Percentiles rank a stretch among this genome's conserved stretches.
phyloP scores from a whole-genome alignment of 2,329 filamentous ascomycete species.

The Colletotrichum euphorbiae region DNA sequence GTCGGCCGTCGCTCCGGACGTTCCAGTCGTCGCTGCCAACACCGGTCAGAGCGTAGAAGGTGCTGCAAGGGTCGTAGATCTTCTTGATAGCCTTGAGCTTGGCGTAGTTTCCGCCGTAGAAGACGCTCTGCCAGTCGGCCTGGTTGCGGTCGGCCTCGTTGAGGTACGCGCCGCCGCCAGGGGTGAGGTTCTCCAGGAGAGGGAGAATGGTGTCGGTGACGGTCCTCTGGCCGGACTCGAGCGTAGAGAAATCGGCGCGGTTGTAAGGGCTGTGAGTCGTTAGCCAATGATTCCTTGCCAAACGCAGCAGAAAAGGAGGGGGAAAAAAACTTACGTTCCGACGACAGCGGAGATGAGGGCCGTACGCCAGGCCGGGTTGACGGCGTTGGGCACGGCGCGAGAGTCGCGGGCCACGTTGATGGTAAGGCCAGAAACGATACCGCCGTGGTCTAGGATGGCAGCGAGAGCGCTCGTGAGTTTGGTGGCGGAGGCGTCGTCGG shows the following conservation, averaged over 20 bases:
- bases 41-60: constrained; percentile 61
- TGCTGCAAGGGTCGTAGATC: constrained; percentile 56
- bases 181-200: constrained; percentile 44
- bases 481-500: constrained; percentile 11
- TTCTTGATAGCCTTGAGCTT: constrained; percentile 58
- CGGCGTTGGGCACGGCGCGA: constrained; percentile 39
- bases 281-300: too few relatives aligned
- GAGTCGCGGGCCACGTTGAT: constrained; percentile 30
- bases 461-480: constrained; percentile 1
- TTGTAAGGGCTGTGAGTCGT: constrained; percentile 3
- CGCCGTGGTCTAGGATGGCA: constrained; percentile 16
- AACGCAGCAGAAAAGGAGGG: too few relatives aligned
- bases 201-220: constrained; percentile 31
- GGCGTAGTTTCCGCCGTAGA: constrained; percentile 61
- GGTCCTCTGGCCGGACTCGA: constrained; percentile 14
- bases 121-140: constrained; percentile 56
- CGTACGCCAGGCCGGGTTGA: constrained; percentile 43
- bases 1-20: constrained; percentile 43
- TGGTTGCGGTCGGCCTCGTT: constrained; percentile 64
- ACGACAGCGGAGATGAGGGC: constrained; percentile 35
- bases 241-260: constrained; percentile 31
- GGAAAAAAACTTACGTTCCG: constrained; percentile 24
- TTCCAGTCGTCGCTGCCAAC: constrained; percentile 65
- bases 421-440: constrained; percentile 28
- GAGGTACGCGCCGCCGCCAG: constrained; percentile 58